These are phyloP conservation scores for Stromatinia cepivora DNA, from an alignment of 2,329 filamentous ascomycete species.

Conservation along the genomic window DNA sequence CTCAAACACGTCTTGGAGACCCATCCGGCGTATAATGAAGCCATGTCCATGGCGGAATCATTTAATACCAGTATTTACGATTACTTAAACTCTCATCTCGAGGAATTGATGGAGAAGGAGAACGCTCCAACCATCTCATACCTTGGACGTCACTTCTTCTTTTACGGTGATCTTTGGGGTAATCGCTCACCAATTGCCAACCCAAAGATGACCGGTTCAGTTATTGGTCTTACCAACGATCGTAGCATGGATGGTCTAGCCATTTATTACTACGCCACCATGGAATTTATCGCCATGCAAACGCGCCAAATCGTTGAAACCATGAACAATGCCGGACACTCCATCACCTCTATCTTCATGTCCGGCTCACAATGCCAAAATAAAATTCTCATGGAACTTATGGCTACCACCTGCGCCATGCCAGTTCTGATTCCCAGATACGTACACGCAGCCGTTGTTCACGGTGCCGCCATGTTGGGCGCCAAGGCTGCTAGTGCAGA, in stretches of 20 bases:
- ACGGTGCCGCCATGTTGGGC: slow-evolving; percentile 97
- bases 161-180: slow-evolving; percentile 96
- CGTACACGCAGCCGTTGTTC: slow-evolving; percentile 91
- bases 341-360: slow-evolving; percentile 95
- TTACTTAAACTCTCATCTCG: slow-evolving; percentile 85
- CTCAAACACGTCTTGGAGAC: slow-evolving; percentile 94
- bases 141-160: slow-evolving; percentile 92
- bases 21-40: slow-evolving; percentile 84
- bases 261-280: slow-evolving; percentile 89
- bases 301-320: slow-evolving; percentile 92
- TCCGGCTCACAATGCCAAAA: slow-evolving; percentile 98
- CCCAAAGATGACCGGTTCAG: slow-evolving; percentile 84
- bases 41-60: slow-evolving; percentile 74
- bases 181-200: slow-evolving; percentile 95
- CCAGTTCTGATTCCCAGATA: slow-evolving; percentile 92
- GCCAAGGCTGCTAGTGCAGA: slow-evolving; percentile 92
- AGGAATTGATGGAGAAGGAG: slow-evolving; percentile 68
- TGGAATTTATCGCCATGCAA: slow-evolving; percentile 98
- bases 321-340: slow-evolving; percentile 89
- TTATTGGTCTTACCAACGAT: slow-evolving; percentile 85
- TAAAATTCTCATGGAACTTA: slow-evolving; percentile 82
- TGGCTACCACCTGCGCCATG: slow-evolving; percentile 88
- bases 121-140: slow-evolving; percentile 78
- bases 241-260: slow-evolving; percentile 85
- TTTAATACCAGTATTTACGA: slow-evolving; percentile 91